phyloP scores from a whole-genome alignment of 345 rosid genomes.

The Nephelium lappaceum region DNA sequence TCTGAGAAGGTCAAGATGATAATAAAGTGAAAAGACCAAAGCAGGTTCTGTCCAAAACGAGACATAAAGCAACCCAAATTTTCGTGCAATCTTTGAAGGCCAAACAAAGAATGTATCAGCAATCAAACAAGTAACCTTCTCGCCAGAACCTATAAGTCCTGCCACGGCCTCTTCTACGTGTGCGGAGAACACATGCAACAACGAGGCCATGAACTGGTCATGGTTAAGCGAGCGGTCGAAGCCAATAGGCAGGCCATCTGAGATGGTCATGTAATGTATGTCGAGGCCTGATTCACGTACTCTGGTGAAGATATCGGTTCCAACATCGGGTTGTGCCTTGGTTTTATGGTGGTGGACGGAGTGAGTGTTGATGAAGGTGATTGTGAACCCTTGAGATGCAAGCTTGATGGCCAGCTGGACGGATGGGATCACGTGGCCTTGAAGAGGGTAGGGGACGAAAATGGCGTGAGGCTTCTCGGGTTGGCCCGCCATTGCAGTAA shows the following conservation, averaged over 20 bases:
- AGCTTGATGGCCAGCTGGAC: slow-evolving; percentile 46
- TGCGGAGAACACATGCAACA: slow-evolving; percentile 57
- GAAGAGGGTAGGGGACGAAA: slow-evolving; percentile 41
- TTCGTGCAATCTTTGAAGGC: slow-evolving; percentile 55
- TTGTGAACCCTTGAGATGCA: slow-evolving; percentile 44
- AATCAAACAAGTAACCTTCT: slow-evolving; percentile 49
- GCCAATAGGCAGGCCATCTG: slow-evolving; percentile 56
- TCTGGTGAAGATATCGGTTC: slow-evolving; percentile 41
- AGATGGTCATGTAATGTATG: slow-evolving; percentile 53
- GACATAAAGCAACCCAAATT: slow-evolving; percentile 47
- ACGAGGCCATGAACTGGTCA: slow-evolving; percentile 56
- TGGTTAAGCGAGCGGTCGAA: slow-evolving; percentile 66
- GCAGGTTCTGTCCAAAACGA: slow-evolving; percentile 80
- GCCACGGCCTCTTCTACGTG: slow-evolving; percentile 50
- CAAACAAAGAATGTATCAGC: slow-evolving; percentile 69
- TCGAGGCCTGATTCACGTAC: slow-evolving; percentile 41
- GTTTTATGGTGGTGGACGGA: slow-evolving; percentile 54
- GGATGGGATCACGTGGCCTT: slow-evolving; percentile 51
- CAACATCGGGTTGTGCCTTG: slow-evolving; percentile 20
- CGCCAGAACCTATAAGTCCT: slow-evolving; percentile 27
- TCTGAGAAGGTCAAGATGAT: slow-evolving; percentile 56
- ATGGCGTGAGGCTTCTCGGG: slow-evolving; percentile 42
- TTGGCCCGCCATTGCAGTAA: slow-evolving; percentile 32
- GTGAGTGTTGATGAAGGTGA: slow-evolving; percentile 72
- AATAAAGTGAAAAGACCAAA: slow-evolving; percentile 56